Percentiles rank a stretch among this genome's conserved stretches.
Evolutionary conservation across 306 rosid genomes (phyloP).

Genomic region (Abrus pulchellus): DNA sequence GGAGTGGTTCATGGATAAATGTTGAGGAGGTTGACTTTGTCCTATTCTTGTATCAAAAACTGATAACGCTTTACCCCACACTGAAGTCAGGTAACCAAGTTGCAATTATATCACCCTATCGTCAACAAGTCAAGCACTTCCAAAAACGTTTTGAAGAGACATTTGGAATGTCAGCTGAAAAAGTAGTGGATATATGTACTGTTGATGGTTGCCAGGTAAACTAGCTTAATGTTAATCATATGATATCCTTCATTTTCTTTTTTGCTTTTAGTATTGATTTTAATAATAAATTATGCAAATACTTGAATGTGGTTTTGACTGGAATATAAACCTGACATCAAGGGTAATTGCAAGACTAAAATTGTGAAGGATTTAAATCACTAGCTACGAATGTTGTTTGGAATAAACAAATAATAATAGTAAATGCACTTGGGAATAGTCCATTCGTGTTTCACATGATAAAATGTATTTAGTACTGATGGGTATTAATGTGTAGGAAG

Average conservation of each 20-base stretch:
- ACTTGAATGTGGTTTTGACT: conserved; percentile 38
- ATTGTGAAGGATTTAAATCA: background rate
- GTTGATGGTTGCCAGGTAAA: conserved; percentile 98
- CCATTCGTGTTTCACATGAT: too few species aligned
- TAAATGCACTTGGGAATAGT: too few species aligned
- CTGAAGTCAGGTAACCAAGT: conserved; percentile 80
- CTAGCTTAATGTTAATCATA: conserved; percentile 30
- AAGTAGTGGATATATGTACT: conserved; percentile 84
- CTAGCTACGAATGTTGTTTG: background rate
- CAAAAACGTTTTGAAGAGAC: conserved; percentile 75
- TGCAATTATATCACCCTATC: conserved; percentile 89
- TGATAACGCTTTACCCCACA: conserved; percentile 71
- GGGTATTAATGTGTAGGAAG: too few species aligned
- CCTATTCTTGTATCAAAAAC: conserved; percentile 75
- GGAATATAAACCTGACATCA: conserved; percentile 17
- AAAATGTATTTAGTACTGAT: too few species aligned
- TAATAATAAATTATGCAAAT: conserved; percentile 8
- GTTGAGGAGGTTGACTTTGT: conserved; percentile 87
- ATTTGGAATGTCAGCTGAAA: conserved; percentile 79
- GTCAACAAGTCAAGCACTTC: conserved; percentile 85
- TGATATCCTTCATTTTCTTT: conserved; percentile 39
- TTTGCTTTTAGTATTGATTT: conserved; percentile 8
- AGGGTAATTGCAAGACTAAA: background rate
- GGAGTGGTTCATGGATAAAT: conserved; percentile 87
- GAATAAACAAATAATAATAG: too few species aligned